A percentile compares a stretch with the other conserved stretches of the same genome.
These are phyloP conservation scores for Pseudohalonectria lignicola DNA, from an alignment of 2,329 filamentous ascomycete genomes.

Conservation along the genomic window DNA sequence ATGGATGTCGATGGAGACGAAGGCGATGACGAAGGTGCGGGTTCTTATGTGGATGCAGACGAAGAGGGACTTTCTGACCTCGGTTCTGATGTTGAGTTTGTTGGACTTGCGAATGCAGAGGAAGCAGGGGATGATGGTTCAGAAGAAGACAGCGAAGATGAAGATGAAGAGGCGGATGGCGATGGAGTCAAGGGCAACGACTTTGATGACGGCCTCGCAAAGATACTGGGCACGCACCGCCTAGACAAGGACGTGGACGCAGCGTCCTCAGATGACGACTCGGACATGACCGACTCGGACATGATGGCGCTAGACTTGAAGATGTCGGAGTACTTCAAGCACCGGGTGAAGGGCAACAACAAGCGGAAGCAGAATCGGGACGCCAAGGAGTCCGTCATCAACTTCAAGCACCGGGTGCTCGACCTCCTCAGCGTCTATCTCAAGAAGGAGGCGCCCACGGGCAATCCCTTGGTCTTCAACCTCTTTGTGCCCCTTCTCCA, in stretches of 20 bases:
- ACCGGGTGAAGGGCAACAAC: slow-evolving; percentile 54
- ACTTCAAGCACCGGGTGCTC: slow-evolving; percentile 90
- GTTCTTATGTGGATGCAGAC: too few species aligned
- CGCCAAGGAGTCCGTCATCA: slow-evolving; percentile 78
- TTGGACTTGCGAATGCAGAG: slow-evolving; percentile 23
- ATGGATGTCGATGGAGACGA: slow-evolving; percentile 38
- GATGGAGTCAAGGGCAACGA: slow-evolving; percentile 28
- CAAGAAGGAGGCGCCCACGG: slow-evolving; percentile 61
- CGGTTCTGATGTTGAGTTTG: slow-evolving; percentile 31
- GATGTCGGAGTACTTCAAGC: slow-evolving; percentile 75
- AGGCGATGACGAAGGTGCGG: slow-evolving; percentile 24
- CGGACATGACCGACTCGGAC: slow-evolving; percentile 89
- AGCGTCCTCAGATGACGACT: slow-evolving; percentile 49
- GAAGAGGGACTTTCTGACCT: slow-evolving; percentile 25
- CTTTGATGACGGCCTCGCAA: slow-evolving; percentile 14
- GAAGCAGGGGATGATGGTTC: slow-evolving; percentile 29
- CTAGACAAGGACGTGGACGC: slow-evolving; percentile 48
- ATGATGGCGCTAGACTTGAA: slow-evolving; percentile 85
- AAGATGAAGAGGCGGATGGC: slow-evolving; percentile 27
- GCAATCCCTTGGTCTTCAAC: slow-evolving; percentile 51
- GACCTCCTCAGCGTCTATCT: slow-evolving; percentile 81
- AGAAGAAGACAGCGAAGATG: slow-evolving; percentile 24
- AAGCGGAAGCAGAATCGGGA: slow-evolving; percentile 80
- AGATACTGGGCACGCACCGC: slow-evolving; percentile 27
- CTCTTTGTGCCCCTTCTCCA: slow-evolving; percentile 67